Percentiles rank a stretch among this genome's conserved stretches.
Conservation (phyloP, 1,284 basidiomycete genomes). For the Anthracocystis panici-leucophaei region DNA sequence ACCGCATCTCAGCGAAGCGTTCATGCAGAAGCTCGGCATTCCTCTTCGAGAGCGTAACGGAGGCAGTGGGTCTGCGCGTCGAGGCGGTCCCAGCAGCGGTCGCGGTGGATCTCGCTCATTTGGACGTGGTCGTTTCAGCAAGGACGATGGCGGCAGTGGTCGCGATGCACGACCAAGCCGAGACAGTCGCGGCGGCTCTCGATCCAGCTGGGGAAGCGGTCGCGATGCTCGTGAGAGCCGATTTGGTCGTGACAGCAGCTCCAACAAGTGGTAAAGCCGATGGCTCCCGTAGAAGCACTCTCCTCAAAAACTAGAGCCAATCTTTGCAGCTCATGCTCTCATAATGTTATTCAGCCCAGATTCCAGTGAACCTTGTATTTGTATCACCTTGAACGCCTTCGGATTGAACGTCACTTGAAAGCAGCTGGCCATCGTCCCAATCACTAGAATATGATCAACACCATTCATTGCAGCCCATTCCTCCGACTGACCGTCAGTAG, state of each 20-base stretch:
- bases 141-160: slow-evolving; percentile 25
- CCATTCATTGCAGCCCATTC: slow-evolving; percentile 2
- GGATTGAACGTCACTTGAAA: neutral
- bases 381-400: slow-evolving; percentile 4
- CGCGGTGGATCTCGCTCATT: slow-evolving; percentile 18
- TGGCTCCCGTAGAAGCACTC: neutral
- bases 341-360: neutral
- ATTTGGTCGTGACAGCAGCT: slow-evolving; percentile 27
- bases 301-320: neutral
- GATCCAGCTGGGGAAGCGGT: slow-evolving; percentile 29
- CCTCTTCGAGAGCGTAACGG: slow-evolving; percentile 11
- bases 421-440: slow-evolving; percentile 1
- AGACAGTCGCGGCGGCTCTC: slow-evolving; percentile 23
- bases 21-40: slow-evolving; percentile 51
- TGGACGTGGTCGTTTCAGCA: slow-evolving; percentile 49
- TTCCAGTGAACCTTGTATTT: slow-evolving; percentile 8
- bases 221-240: slow-evolving; percentile 46
- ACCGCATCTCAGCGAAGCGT: slow-evolving; percentile 44
- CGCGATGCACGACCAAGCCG: slow-evolving; percentile 16
- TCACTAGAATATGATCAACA: slow-evolving; percentile 1
- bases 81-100: slow-evolving; percentile 10
- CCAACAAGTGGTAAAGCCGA: slow-evolving; percentile 30
- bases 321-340: neutral
- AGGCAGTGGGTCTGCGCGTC: slow-evolving; percentile 9
- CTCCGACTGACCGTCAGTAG: neutral